These are phyloP conservation scores for Darksidea phi DNA, from an alignment of 495 filamentous ascomycete genomes.

Conservation along the genomic window DNA sequence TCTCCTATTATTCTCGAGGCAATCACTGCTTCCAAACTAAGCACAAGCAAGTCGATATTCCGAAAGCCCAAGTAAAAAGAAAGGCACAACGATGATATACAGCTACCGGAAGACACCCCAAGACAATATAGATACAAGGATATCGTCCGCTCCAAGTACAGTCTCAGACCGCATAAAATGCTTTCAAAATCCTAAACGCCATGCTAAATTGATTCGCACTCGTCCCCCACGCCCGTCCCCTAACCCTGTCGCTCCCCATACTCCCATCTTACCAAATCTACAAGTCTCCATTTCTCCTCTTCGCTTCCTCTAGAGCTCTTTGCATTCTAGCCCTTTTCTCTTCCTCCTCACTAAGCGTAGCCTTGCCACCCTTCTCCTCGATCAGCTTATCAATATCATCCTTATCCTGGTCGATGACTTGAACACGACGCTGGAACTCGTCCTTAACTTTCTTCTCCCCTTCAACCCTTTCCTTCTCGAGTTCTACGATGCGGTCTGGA, in stretches of 20 bases:
- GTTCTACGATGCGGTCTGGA: conserved; percentile 22
- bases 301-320: conserved; percentile 36
- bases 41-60: too few relatives aligned
- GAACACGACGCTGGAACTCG: conserved; percentile 39
- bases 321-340: conserved; percentile 29
- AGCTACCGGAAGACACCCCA: too few relatives aligned
- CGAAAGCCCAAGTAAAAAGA: too few relatives aligned
- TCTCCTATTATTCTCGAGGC: too few relatives aligned
- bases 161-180: too few relatives aligned
- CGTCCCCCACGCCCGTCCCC: too few relatives aligned
- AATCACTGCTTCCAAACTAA: too few relatives aligned
- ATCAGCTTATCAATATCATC: conserved; percentile 25
- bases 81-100: too few relatives aligned
- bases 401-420: conserved; percentile 32
- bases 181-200: too few relatives aligned
- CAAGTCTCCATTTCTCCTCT: conserved; percentile 38
- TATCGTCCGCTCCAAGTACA: too few relatives aligned
- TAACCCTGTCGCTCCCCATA: neutral
- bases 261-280: neutral
- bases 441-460: conserved; percentile 32
- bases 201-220: too few relatives aligned
- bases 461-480: conserved; percentile 32
- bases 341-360: conserved; percentile 15
- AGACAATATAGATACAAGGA: too few relatives aligned
- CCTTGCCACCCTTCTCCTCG: conserved; percentile 26